phyloP scores from a whole-genome alignment of 371 early-diverging fungal genomes.

The Hamiltosporidium tvaerminnensis region DNA sequence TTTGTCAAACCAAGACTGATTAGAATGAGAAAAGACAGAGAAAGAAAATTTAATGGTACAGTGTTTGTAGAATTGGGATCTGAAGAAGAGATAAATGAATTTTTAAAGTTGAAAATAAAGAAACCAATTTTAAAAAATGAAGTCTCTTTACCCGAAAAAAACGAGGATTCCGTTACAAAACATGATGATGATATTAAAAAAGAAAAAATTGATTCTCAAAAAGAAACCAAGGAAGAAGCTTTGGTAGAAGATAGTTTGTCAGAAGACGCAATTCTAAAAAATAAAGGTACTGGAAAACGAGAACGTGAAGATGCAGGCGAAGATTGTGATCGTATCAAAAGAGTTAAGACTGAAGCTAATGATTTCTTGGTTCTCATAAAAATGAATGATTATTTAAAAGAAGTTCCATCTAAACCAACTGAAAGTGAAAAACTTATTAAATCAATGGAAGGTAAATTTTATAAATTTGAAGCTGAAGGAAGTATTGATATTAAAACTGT shows the following conservation, averaged over 20 bases:
- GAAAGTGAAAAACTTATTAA: no score
- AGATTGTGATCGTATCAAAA: conserved; percentile 9
- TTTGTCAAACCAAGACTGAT: conserved; percentile 23
- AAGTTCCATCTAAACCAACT: no score
- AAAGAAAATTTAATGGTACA: conserved; percentile 41
- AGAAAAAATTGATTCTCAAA: conserved; percentile 7
- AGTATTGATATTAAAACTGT: conserved; percentile 21
- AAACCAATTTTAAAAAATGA: conserved; percentile 1
- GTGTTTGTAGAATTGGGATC: conserved; percentile 41
- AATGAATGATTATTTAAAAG: conserved; percentile 22
- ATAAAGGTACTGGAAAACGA: not conserved
- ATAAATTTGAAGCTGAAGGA: conserved; percentile 25
- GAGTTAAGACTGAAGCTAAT: conserved; percentile 12
- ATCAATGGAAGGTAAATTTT: conserved; percentile 38
- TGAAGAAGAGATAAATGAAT: conserved; percentile 34
- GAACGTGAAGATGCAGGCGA: conserved; percentile 5
- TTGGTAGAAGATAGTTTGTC: not conserved
- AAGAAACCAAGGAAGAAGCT: not conserved
- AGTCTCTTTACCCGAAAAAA: conserved; percentile 3
- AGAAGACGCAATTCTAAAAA: not conserved
- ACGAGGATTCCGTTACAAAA: conserved; percentile 1
- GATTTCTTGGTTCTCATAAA: conserved; percentile 7
- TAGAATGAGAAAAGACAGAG: conserved; percentile 36
- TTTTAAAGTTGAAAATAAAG: conserved; percentile 14
- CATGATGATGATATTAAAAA: conserved; percentile 7